Evolutionary conservation across 192 early-diverging fungal genomes (phyloP).

Genomic region (Kickxella alabastrina): DNA sequence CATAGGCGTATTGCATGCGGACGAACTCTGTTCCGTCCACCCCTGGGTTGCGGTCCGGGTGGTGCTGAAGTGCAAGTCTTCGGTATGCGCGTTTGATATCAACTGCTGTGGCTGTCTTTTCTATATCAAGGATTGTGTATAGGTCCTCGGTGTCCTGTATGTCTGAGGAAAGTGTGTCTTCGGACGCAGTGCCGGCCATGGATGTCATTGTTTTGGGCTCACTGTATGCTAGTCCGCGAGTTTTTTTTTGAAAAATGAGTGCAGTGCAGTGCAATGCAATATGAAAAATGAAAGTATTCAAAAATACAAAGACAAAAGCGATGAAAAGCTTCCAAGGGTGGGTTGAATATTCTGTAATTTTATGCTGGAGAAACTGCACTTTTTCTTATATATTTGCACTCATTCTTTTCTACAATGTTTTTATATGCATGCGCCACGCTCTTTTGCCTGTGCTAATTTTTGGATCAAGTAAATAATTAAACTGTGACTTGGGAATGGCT

Average conservation of each 20-base stretch:
- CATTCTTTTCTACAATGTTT: too few relatives aligned
- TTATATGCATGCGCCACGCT: too few relatives aligned
- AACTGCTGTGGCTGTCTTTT: conserved; percentile 61
- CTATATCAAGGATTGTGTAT: conserved; percentile 82
- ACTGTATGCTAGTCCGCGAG: too few relatives aligned
- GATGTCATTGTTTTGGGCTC: neutral
- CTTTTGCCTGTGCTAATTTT: too few relatives aligned
- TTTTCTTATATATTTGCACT: too few relatives aligned
- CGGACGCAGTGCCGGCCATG: conserved; percentile 28
- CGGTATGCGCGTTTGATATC: conserved; percentile 81
- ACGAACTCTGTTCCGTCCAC: conserved; percentile 73
- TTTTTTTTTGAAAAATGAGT: neutral
- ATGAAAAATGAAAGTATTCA: neutral
- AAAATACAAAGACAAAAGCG: too few relatives aligned
- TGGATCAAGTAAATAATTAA: too few relatives aligned
- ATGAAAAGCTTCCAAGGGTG: too few relatives aligned
- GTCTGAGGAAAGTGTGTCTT: conserved; percentile 16
- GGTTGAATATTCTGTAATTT: too few relatives aligned
- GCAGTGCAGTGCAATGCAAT: neutral
- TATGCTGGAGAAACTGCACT: too few relatives aligned
- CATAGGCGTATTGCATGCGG: conserved; percentile 81
- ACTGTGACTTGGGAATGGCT: too few relatives aligned
- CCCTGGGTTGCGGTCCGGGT: conserved; percentile 86
- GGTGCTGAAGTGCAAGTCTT: conserved; percentile 76
- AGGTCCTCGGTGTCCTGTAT: conserved; percentile 57